Conservation (phyloP, 805 yeast species). For the Candida corydali region DNA sequence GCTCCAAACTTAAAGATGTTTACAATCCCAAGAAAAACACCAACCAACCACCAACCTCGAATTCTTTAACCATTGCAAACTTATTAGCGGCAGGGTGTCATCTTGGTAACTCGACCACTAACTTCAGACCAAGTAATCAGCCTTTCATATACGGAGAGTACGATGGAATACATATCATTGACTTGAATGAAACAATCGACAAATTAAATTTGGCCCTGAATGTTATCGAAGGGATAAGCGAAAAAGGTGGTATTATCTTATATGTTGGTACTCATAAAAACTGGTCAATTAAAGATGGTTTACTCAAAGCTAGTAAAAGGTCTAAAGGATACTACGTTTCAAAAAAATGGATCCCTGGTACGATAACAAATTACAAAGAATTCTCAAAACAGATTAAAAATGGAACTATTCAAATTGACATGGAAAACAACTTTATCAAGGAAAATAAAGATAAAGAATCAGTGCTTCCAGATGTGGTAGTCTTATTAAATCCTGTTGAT, state of each 20-base stretch:
- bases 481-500: slow-evolving; percentile 83
- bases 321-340: slow-evolving; percentile 77
- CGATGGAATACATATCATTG: slow-evolving; percentile 87
- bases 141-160: slow-evolving; percentile 85
- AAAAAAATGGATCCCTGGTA: slow-evolving; percentile 92
- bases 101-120: slow-evolving; percentile 81
- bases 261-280: slow-evolving; percentile 83
- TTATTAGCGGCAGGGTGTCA: slow-evolving; percentile 92
- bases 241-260: slow-evolving; percentile 78
- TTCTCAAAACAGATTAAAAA: slow-evolving; percentile 51
- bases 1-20: slow-evolving; percentile 59
- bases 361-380: slow-evolving; percentile 78
- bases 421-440: slow-evolving; percentile 63
- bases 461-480: slow-evolving; percentile 81
- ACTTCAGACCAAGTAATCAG: slow-evolving; percentile 78
- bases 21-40: slow-evolving; percentile 69
- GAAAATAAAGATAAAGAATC: slow-evolving; percentile 51
- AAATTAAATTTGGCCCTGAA: slow-evolving; percentile 77
- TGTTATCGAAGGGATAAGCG: slow-evolving; percentile 78
- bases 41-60: slow-evolving; percentile 51
- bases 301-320: slow-evolving; percentile 76
- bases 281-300: slow-evolving; percentile 52
- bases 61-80: slow-evolving; percentile 61
- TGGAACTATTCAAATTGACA: slow-evolving; percentile 59
- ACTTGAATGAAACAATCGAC: slow-evolving; percentile 76